A percentile compares a stretch with the other conserved stretches of the same genome.
These are phyloP conservation scores for Neurospora sp. DNA, from an alignment of 495 filamentous ascomycete species.

Conservation along the genomic window DNA sequence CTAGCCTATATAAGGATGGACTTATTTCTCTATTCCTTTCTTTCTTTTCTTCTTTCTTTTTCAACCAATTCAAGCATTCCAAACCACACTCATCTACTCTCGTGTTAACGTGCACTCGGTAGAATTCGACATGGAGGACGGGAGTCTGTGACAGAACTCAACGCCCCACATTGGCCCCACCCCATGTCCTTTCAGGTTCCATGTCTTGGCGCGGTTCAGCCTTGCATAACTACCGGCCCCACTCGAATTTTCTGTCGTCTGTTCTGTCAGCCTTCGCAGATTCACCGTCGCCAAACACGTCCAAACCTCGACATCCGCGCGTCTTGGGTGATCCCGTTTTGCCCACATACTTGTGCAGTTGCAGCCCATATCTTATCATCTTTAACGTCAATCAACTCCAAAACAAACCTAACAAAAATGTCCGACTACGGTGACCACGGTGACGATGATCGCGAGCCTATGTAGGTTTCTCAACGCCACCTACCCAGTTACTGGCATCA, in stretches of 20 bases:
- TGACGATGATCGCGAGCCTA: slow-evolving; percentile 40
- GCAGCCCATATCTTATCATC: not conserved
- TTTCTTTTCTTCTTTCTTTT: too few relatives aligned
- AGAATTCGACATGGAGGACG: too few relatives aligned
- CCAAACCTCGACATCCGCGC: not conserved
- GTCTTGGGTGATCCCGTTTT: not conserved
- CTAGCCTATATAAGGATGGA: too few relatives aligned
- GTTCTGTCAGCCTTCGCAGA: slow-evolving; percentile 7
- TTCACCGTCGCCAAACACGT: not conserved
- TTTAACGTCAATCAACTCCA: not conserved
- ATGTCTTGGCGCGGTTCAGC: slow-evolving; percentile 2
- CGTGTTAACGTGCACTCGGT: too few relatives aligned
- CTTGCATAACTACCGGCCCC: slow-evolving; percentile 9
- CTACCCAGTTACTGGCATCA: not conserved
- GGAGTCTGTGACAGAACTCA: too few relatives aligned
- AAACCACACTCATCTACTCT: too few relatives aligned
- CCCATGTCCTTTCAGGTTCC: not conserved
- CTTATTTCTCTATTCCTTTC: too few relatives aligned
- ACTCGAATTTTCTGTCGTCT: slow-evolving; percentile 20
- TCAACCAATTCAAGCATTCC: too few relatives aligned
- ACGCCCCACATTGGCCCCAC: not conserved
- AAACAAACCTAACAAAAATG: slow-evolving; percentile 40
- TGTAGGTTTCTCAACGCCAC: slow-evolving; percentile 22
- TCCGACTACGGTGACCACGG: slow-evolving; percentile 76
- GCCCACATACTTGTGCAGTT: not conserved